Conservation (phyloP, 169 alveolate genomes). For the Babesia caballi region DNA sequence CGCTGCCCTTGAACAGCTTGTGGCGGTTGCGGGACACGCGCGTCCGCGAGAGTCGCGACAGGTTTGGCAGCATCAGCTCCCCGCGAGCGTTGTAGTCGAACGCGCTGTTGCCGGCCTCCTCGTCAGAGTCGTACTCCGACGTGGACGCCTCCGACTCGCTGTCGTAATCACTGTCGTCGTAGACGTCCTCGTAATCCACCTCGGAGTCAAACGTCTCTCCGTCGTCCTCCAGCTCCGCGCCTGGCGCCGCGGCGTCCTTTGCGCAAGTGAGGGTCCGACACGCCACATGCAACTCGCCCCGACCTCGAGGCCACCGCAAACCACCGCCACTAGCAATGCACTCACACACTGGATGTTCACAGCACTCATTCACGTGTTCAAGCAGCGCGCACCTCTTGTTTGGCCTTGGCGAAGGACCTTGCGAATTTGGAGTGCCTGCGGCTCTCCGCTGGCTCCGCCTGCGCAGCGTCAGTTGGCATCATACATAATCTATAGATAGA, state of each 20-base stretch:
- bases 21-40: slow-evolving; percentile 31
- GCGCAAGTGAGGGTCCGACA: slow-evolving; percentile 45
- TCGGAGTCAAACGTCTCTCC: slow-evolving; percentile 11
- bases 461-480: neutral
- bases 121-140: slow-evolving; percentile 41
- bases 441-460: neutral
- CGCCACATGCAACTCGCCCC: slow-evolving; percentile 44
- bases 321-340: no score
- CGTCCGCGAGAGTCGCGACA: slow-evolving; percentile 33
- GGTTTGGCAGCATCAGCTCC: slow-evolving; percentile 37
- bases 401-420: slow-evolving; percentile 13
- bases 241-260: slow-evolving; percentile 8
- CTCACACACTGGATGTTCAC: neutral
- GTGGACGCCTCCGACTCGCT: slow-evolving; percentile 4
- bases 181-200: slow-evolving; percentile 31
- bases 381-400: slow-evolving; percentile 38
- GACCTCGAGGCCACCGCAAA: neutral
- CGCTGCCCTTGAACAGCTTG: slow-evolving; percentile 32
- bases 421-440: neutral
- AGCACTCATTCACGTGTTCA: neutral
- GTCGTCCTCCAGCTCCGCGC: neutral
- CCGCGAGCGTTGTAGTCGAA: slow-evolving; percentile 62
- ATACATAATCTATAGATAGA: no score
- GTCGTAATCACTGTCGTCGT: slow-evolving; percentile 4
- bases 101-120: slow-evolving; percentile 32